Percentiles rank a stretch among this genome's conserved stretches.
These are phyloP conservation scores for Hypoxylon subgilvum DNA, from an alignment of 495 filamentous ascomycete genomes.

Conservation along the genomic window DNA sequence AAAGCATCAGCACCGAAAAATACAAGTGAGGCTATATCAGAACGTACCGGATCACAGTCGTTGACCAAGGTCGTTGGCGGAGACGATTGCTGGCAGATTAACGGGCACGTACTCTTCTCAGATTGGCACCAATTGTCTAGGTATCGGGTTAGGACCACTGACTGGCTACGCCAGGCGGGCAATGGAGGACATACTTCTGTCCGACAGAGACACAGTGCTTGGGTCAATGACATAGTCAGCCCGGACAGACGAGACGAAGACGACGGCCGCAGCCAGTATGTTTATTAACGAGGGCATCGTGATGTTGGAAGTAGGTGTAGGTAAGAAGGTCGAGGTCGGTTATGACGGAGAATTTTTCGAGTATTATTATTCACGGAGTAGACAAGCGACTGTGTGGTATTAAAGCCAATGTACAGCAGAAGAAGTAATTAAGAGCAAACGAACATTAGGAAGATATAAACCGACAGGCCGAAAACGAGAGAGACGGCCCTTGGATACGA, in stretches of 20 bases:
- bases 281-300: slow-evolving; percentile 56
- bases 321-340: slow-evolving; percentile 13
- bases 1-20: slow-evolving; percentile 22
- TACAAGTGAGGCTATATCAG: not conserved
- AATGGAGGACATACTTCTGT: slow-evolving; percentile 44
- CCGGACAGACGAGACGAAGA: slow-evolving; percentile 46
- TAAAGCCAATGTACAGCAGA: slow-evolving; percentile 32
- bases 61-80: slow-evolving; percentile 62
- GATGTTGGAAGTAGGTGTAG: slow-evolving; percentile 18
- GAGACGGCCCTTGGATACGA: slow-evolving; percentile 30
- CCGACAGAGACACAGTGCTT: slow-evolving; percentile 56
- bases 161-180: not conserved
- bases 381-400: slow-evolving; percentile 29
- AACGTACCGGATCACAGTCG: slow-evolving; percentile 73
- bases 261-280: slow-evolving; percentile 53
- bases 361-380: slow-evolving; percentile 4
- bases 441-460: slow-evolving; percentile 31
- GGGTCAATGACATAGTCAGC: slow-evolving; percentile 66
- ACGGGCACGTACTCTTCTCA: slow-evolving; percentile 71
- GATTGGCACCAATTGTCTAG: slow-evolving; percentile 72
- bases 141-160: slow-evolving; percentile 35
- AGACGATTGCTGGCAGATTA: slow-evolving; percentile 76
- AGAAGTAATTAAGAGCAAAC: slow-evolving; percentile 23
- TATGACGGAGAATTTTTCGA: slow-evolving; percentile 2
- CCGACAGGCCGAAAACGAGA: slow-evolving; percentile 30